Percentiles rank a stretch among this genome's conserved stretches.
Conservation (phyloP, 2,329 filamentous ascomycete genomes). For the Acarospora socialis region DNA sequence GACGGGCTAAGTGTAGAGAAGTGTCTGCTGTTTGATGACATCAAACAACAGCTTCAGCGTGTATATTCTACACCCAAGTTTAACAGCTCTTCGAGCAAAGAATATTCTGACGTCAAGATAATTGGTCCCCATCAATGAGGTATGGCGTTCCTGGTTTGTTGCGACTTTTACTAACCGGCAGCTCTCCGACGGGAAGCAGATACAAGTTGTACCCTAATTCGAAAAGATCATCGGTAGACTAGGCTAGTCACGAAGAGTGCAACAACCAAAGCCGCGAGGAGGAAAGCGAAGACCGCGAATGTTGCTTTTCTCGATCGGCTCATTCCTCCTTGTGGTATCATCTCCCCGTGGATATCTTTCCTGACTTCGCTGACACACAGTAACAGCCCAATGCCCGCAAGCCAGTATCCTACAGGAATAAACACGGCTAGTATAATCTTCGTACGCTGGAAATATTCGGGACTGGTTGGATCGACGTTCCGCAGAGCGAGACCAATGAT, state of each 20-base stretch:
- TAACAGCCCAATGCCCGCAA: conserved; percentile 14
- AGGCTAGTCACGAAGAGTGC: conserved; percentile 9
- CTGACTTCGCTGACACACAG: conserved; percentile 8
- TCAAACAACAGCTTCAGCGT: too few species aligned
- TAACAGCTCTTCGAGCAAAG: too few species aligned
- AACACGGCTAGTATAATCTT: conserved; percentile 13
- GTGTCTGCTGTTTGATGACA: too few species aligned
- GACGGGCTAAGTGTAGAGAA: too few species aligned
- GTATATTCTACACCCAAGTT: too few species aligned
- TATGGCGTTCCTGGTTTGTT: too few species aligned
- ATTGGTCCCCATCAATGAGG: too few species aligned
- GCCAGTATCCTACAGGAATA: conserved; percentile 15
- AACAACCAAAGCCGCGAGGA: conserved; percentile 8
- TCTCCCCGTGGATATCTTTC: conserved; percentile 8
- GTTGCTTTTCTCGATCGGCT: conserved; percentile 1
- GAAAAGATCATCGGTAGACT: too few species aligned
- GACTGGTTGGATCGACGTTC: conserved; percentile 9
- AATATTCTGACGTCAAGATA: too few species aligned
- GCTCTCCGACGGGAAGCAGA: too few species aligned
- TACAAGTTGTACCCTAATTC: too few species aligned
- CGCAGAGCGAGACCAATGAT: conserved; percentile 14
- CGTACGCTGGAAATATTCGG: conserved; percentile 9
- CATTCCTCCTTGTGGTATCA: conserved; percentile 6
- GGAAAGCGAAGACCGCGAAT: conserved; percentile 4
- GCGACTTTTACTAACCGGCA: too few species aligned